Evolutionary conservation across 2,329 filamentous ascomycete genomes (phyloP), one percentile per base, ranked within the genome.

Genomic region (Diaporthe australafricana): DNA sequence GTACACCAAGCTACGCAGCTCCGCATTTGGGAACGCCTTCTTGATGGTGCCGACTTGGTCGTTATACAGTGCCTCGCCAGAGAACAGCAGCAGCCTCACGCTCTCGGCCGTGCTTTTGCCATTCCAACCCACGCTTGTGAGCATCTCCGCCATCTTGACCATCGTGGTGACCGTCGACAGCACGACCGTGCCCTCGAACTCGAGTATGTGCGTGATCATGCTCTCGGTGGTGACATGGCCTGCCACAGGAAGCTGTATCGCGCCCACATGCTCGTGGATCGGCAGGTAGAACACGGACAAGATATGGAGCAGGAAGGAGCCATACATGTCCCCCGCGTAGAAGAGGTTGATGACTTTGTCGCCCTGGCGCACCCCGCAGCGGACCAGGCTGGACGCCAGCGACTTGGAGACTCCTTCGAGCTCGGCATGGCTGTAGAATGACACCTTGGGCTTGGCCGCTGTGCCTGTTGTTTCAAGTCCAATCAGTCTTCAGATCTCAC

Each of bases 271-370:
- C 30, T 48, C 42, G 9, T 63, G 20, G 16, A 63, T 63, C 27
- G 30, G 17, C 32, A 66, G 47, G 32, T 55, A 55, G 60, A 65
- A 66, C 20, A 67, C 60, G 12, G 60, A 70, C 22, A 55, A 11
- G 14, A 67, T 67, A 35, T 70, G 68, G 20, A 70, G 60, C 16
- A 70, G 60, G 60, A 70, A 70, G 5, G 48, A 66, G 47, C 68
- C 68, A 20, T 70, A 70, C 30, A 70, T 50, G 27, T 70, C 60
- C 7, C 68, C 68, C 1, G 68, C 68, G 47, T 70, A 70, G 20
- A 70, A 70, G 8, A 70, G 48, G 17, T 70, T 67, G 35, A 65
- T 65, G 4, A 70, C 60, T 20, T 30, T 50, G 57, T 67, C 68
- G 5, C 68, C 68, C 17, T 32, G 30, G 1, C 17, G n/a, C 35